Conservation (phyloP, 2,329 filamentous ascomycete species). For the Fusarium caatingaense region DNA sequence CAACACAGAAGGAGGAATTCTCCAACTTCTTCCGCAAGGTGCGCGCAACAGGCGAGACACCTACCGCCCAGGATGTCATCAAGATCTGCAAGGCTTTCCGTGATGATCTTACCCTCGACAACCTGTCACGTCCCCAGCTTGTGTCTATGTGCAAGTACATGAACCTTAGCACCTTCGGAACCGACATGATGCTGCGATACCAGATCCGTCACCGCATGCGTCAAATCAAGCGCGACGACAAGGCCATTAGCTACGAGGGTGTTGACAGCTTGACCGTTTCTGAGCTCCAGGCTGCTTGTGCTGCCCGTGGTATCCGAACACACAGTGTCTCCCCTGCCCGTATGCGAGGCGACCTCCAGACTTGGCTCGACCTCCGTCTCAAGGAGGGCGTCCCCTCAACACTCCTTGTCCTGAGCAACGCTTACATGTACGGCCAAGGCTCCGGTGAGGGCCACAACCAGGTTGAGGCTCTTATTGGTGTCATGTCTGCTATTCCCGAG, state of each 20-base stretch:
- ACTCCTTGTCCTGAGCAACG: conserved; percentile 93
- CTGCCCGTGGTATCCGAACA: conserved; percentile 90
- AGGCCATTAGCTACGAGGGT: conserved; percentile 92
- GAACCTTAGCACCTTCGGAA: conserved; percentile 96
- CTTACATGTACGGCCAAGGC: conserved; percentile 94
- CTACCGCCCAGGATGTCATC: conserved; percentile 91
- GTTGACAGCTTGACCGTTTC: conserved; percentile 92
- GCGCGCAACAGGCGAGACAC: conserved; percentile 88
- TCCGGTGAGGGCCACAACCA: conserved; percentile 90
- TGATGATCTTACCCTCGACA: conserved; percentile 96
- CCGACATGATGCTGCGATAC: conserved; percentile 97
- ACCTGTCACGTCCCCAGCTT: conserved; percentile 92
- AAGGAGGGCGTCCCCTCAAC: conserved; percentile 97
- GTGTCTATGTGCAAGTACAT: conserved; percentile 99
- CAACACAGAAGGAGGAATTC: conserved; percentile 92
- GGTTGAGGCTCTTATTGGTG: conserved; percentile 91
- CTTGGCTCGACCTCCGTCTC: conserved; percentile 93
- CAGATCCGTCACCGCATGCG: conserved; percentile 97
- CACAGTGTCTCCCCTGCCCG: conserved; percentile 90
- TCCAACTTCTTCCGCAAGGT: conserved; percentile 97
- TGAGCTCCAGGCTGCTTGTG: conserved; percentile 92
- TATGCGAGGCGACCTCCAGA: conserved; percentile 88
- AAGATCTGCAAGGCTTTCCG: conserved; percentile 99
- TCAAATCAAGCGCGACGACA: conserved; percentile 98
- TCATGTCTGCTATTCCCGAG: conserved; percentile 94